These are phyloP conservation scores for Mariannaea sp. DNA, from an alignment of 2,329 filamentous ascomycete species.

Conservation along the genomic window DNA sequence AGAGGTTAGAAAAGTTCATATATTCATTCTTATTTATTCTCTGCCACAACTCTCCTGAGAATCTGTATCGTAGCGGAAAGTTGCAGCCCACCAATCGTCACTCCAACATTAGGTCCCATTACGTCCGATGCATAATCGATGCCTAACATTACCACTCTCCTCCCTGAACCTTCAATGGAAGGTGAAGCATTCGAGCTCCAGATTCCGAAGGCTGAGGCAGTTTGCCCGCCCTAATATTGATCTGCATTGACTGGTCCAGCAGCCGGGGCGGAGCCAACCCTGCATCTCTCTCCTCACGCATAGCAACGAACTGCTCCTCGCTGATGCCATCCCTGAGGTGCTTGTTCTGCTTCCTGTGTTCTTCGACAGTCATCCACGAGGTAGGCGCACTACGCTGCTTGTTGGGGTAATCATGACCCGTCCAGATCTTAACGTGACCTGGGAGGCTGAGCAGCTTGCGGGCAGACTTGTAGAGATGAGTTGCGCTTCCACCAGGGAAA, in stretches of 20 bases:
- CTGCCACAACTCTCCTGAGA: no score
- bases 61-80: no score
- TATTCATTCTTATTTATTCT: no score
- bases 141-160: constrained; percentile 11
- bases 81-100: no score
- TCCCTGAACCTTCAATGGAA: constrained; percentile 41
- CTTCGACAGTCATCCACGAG: constrained; percentile 50
- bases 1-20: no score
- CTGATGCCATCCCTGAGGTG: constrained; percentile 51
- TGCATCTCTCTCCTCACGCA: constrained; percentile 51
- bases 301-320: constrained; percentile 51
- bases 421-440: constrained; percentile 54
- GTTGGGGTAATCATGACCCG: constrained; percentile 59
- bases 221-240: constrained; percentile 56
- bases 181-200: constrained; percentile 43
- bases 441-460: constrained; percentile 49
- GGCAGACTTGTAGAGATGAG: constrained; percentile 50
- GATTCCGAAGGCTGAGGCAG: constrained; percentile 43
- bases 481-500: constrained; percentile 57
- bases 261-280: constrained; percentile 51
- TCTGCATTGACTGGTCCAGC: constrained; percentile 56
- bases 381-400: constrained; percentile 40
- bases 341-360: constrained; percentile 53
- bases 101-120: no score
- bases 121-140: no score